Base-by-base conservation (phyloP, 208 protist species). In the Leptomonas pyrrhocoris region DNA sequence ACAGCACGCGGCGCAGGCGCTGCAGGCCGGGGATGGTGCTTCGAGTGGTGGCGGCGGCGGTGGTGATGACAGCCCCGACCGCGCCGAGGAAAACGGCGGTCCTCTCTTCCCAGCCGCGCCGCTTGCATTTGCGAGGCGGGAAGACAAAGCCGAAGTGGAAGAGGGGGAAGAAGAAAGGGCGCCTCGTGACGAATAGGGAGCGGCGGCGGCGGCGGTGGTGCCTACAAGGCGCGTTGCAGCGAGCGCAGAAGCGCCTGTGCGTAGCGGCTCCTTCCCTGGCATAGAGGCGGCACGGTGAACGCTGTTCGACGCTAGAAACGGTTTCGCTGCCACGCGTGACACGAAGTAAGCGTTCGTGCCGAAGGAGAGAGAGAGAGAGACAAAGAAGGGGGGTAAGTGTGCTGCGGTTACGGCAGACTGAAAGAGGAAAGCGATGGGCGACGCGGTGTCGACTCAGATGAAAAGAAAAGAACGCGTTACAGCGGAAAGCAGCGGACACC, bases 11-110 rank as follows among this genome's bases (percentile, higher is more conserved):
- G 58, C 68, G 61, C 79, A 84, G 8, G 19, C 9, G 13, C 19
- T 36, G 27, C 79, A 84, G n/a, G 72, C 73, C 9, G 79, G 79
- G 0, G 58, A 16, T 3, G 53, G 3, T 18, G 50, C 53, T 13
- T 30, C 40, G 4, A 40, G 30, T 18, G 36, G 61, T 11, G 31
- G 42, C 45, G 40, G 38, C 27, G 25, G 60, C 11, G 42, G 49
- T 40, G 30, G 45, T 30, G 57, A 30, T 11, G 46, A 18, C 40
- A 18, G 7, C 7, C 19, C 28, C 1, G 59, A 60, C 15, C 55
- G 30, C 31, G 28, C 12, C 1, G 55, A 18, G 12, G 55, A 18
- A 9, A 36, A 27, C 36, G 36, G 21, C 16, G 36, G 19, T 31
- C 55, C 55, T 2, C 5, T 15, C 28, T 21, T 45, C 55, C 0